phyloP scores from a whole-genome alignment of 2,329 filamentous ascomycete genomes.

The Sordariomycetes sp. region DNA sequence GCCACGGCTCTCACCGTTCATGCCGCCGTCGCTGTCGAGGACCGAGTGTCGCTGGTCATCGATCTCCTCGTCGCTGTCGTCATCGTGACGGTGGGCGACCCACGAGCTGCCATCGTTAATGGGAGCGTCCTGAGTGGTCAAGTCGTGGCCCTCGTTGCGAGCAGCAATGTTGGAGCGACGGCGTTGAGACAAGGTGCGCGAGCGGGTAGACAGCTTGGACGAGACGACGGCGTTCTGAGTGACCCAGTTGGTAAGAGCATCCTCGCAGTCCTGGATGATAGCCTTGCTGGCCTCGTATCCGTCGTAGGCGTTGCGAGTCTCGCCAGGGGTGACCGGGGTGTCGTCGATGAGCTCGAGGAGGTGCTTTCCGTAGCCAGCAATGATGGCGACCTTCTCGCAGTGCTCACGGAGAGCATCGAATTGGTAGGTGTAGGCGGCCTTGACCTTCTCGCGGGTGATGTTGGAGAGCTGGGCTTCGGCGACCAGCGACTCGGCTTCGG shows the following conservation, averaged over 20 bases:
- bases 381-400: conserved; percentile 96
- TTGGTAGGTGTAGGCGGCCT: conserved; percentile 95
- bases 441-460: conserved; percentile 98
- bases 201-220: conserved; percentile 77
- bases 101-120: conserved; percentile 75
- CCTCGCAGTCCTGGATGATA: conserved; percentile 98
- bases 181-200: conserved; percentile 80
- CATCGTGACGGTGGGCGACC: conserved; percentile 64
- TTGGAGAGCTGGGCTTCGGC: conserved; percentile 97
- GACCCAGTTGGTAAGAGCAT: conserved; percentile 96
- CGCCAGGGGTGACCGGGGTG: conserved; percentile 90
- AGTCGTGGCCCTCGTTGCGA: conserved; percentile 62
- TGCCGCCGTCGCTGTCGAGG: conserved; percentile 39
- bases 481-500: conserved; percentile 96
- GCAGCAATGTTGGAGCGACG: conserved; percentile 63
- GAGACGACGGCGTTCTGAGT: conserved; percentile 79
- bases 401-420: conserved; percentile 97
- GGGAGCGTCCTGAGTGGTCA: conserved; percentile 73
- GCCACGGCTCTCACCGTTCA: conserved; percentile 47
- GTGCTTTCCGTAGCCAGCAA: conserved; percentile 96
- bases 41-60: conserved; percentile 38
- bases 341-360: conserved; percentile 93
- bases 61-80: conserved; percentile 56
- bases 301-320: conserved; percentile 92
- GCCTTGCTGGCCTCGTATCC: conserved; percentile 97